Conservation (phyloP, 2,329 filamentous ascomycete species). For the Pezicula neosporulosa region DNA sequence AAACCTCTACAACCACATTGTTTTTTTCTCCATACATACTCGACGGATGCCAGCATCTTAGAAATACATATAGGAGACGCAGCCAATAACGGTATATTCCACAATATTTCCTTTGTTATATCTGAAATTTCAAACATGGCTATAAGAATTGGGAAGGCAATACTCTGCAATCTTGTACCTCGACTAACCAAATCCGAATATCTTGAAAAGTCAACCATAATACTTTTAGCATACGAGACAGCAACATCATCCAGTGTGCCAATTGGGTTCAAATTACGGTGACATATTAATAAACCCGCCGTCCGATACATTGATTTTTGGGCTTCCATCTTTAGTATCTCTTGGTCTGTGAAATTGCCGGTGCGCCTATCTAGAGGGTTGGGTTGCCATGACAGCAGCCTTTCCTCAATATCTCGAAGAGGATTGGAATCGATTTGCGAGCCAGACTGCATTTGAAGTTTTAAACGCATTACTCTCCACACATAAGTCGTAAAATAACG, state of each 20-base stretch:
- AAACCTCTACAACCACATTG: background rate
- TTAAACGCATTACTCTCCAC: too few relatives aligned
- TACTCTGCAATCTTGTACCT: background rate
- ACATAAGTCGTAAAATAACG: too few relatives aligned
- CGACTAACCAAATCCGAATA: background rate
- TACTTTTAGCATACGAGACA: slow-evolving; percentile 21
- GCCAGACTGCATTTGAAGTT: background rate
- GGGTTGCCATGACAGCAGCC: background rate
- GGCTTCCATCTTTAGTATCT: background rate
- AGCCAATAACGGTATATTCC: background rate
- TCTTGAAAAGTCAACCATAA: background rate
- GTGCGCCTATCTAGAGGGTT: background rate
- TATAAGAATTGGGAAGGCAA: background rate
- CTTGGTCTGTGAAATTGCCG: background rate
- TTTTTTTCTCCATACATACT: background rate
- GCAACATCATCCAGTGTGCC: slow-evolving; percentile 7
- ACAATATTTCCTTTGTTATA: background rate
- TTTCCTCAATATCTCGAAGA: background rate
- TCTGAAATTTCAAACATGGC: background rate
- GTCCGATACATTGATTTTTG: background rate
- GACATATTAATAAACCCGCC: background rate
- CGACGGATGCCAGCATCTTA: background rate
- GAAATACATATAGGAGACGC: background rate
- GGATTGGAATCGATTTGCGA: background rate
- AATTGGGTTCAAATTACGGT: background rate